These are phyloP conservation scores for Phytophthora foliorum DNA, from an alignment of 352 stramenopile species.

Conservation along the genomic window DNA sequence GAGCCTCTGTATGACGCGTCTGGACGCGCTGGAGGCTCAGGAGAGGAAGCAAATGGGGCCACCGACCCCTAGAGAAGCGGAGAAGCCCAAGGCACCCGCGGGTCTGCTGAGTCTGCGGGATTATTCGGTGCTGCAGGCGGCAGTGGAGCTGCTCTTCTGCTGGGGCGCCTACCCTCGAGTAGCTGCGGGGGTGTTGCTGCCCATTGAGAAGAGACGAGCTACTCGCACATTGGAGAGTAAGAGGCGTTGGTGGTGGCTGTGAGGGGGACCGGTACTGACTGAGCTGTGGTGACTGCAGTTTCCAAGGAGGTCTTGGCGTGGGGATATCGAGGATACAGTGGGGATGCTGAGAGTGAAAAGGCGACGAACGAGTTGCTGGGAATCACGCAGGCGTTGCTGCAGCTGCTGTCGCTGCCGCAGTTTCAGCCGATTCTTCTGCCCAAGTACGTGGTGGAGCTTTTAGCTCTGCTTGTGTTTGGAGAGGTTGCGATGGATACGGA, in stretches of 20 bases:
- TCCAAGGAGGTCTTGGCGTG: conserved; percentile 64
- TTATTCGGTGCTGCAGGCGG: conserved; percentile 86
- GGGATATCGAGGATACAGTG: conserved; percentile 39
- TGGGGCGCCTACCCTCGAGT: conserved; percentile 72
- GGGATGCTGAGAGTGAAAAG: conserved; percentile 16
- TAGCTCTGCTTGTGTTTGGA: conserved; percentile 74
- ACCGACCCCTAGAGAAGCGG: conserved; percentile 13
- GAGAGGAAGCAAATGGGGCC: conserved; percentile 17
- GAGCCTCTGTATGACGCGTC: conserved; percentile 51
- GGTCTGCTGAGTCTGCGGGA: conserved; percentile 86
- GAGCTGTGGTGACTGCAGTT: conserved; percentile 45
- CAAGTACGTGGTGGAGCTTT: conserved; percentile 83
- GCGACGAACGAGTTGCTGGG: conserved; percentile 47
- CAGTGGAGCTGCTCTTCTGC: conserved; percentile 78
- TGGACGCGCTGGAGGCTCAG: conserved; percentile 52
- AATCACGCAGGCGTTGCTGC: conserved; percentile 59
- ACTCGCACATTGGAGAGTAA: conserved; percentile 87
- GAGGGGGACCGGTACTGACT: conserved; percentile 5
- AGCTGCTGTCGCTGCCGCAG: conserved; percentile 74
- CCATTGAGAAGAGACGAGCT: conserved; percentile 71
- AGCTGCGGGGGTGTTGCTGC: conserved; percentile 58
- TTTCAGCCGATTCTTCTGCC: conserved; percentile 83
- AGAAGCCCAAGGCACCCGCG: conserved; percentile 56
- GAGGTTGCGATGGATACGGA: conserved; percentile 37
- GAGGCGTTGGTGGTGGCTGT: conserved; percentile 19